These are phyloP conservation scores for Geoglossum cookeanum DNA, from an alignment of 2,329 filamentous ascomycete genomes.

Conservation along the genomic window DNA sequence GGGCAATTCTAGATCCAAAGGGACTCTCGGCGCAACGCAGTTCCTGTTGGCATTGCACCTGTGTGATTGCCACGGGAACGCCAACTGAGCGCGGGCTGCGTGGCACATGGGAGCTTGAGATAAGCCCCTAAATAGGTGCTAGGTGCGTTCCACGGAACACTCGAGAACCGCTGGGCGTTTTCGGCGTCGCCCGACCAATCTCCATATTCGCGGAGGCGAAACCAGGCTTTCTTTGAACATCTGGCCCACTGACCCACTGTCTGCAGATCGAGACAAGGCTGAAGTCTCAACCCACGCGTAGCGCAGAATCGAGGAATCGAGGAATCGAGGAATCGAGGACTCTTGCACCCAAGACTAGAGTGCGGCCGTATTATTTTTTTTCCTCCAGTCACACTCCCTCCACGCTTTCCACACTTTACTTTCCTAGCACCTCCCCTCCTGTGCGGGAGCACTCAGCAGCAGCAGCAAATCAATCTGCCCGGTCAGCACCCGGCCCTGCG, in stretches of 20 bases:
- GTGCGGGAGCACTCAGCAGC: background rate
- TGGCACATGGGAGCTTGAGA: background rate
- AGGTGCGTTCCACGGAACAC: too few species aligned
- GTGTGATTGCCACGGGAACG: background rate
- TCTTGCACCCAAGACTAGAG: background rate
- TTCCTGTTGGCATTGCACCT: too few species aligned
- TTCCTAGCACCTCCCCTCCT: background rate
- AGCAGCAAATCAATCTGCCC: background rate
- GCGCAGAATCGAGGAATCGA: background rate
- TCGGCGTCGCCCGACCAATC: background rate
- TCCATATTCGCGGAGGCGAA: background rate
- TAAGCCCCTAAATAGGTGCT: too few species aligned
- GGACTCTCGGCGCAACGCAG: background rate
- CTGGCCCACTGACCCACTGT: background rate
- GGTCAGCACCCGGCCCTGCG: background rate
- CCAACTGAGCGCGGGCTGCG: background rate
- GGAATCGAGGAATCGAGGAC: background rate
- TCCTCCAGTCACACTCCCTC: background rate
- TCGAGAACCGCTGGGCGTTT: background rate
- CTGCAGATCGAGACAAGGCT: constrained; percentile 2
- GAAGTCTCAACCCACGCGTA: background rate
- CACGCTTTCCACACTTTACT: background rate
- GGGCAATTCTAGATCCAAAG: background rate
- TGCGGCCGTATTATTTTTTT: background rate
- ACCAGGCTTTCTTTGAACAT: background rate